These are phyloP conservation scores for Podaxis mareebaensis DNA, from an alignment of 768 basidiomycete genomes.

Conservation along the genomic window DNA sequence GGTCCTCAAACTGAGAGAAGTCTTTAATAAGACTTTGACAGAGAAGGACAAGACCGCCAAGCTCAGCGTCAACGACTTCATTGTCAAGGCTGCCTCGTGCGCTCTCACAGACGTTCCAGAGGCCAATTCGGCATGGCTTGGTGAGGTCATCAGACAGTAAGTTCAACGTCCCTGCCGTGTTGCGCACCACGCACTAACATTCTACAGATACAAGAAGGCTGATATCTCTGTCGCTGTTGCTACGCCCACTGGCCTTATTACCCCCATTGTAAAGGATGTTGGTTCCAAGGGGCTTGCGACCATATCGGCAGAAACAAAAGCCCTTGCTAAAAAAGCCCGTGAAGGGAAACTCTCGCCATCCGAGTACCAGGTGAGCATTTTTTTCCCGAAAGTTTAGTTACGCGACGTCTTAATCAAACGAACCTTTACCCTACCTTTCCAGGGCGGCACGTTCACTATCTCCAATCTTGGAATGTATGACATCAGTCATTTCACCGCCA, in stretches of 20 bases:
- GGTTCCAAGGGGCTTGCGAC: slow-evolving; percentile 90
- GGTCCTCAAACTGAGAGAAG: slow-evolving; percentile 88
- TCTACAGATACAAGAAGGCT: slow-evolving; percentile 84
- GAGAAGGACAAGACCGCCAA: slow-evolving; percentile 91
- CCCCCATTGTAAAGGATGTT: slow-evolving; percentile 94
- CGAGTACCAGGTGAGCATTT: slow-evolving; percentile 82
- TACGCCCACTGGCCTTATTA: slow-evolving; percentile 94
- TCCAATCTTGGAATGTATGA: slow-evolving; percentile 99
- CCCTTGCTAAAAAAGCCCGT: slow-evolving; percentile 91
- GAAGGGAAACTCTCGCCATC: slow-evolving; percentile 94
- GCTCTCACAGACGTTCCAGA: slow-evolving; percentile 95
- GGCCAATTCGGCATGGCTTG: slow-evolving; percentile 97
- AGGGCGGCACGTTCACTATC: slow-evolving; percentile 98
- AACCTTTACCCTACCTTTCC: slow-evolving; percentile 3
- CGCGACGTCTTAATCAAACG: not conserved
- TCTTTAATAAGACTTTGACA: slow-evolving; percentile 88
- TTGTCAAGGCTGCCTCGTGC: slow-evolving; percentile 91
- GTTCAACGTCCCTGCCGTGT: slow-evolving; percentile 30
- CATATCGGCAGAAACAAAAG: slow-evolving; percentile 91
- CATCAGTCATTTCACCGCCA: slow-evolving; percentile 94
- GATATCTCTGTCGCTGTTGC: slow-evolving; percentile 98
- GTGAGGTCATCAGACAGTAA: slow-evolving; percentile 92
- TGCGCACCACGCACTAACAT: slow-evolving; percentile 6
- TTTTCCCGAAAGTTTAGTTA: not conserved
- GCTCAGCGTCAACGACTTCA: slow-evolving; percentile 97